phyloP scores from a whole-genome alignment of 805 yeast species.

The Starmerella apicola region DNA sequence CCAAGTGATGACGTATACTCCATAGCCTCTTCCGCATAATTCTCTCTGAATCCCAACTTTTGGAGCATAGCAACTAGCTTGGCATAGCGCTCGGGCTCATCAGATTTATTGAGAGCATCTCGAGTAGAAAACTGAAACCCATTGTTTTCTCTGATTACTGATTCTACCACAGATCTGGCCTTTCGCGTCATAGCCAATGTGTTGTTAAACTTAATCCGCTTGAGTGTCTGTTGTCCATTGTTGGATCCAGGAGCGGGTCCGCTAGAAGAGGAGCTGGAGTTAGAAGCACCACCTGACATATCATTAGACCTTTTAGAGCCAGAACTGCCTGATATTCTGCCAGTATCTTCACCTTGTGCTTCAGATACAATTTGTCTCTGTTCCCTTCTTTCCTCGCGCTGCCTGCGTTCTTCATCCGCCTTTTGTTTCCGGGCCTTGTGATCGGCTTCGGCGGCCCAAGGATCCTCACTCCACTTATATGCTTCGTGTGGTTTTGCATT shows the following conservation, averaged over 20 bases:
- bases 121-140: conserved; percentile 33
- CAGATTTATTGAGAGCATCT: conserved; percentile 17
- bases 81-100: conserved; percentile 3
- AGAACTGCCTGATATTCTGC: not conserved
- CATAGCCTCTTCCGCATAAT: conserved; percentile 64
- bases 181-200: conserved; percentile 50
- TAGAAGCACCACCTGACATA: not conserved
- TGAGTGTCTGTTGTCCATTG: not conserved
- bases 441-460: conserved; percentile 59
- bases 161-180: conserved; percentile 50
- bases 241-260: too few species aligned
- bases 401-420: conserved; percentile 7
- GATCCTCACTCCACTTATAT: conserved; percentile 37
- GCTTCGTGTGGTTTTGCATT: conserved; percentile 23
- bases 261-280: not conserved
- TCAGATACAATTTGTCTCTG: conserved; percentile 11
- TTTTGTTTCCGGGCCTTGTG: conserved; percentile 27
- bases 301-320: not conserved
- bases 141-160: conserved; percentile 33
- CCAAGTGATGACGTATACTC: conserved; percentile 38
- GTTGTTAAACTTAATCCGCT: conserved; percentile 28
- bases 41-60: conserved; percentile 51
- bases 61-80: conserved; percentile 26
- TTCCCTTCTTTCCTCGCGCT: conserved; percentile 7
- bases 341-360: conserved; percentile 1